These are phyloP conservation scores for Fusarium fracticaudum DNA, from an alignment of 2,329 filamentous ascomycete genomes.

Conservation along the genomic window DNA sequence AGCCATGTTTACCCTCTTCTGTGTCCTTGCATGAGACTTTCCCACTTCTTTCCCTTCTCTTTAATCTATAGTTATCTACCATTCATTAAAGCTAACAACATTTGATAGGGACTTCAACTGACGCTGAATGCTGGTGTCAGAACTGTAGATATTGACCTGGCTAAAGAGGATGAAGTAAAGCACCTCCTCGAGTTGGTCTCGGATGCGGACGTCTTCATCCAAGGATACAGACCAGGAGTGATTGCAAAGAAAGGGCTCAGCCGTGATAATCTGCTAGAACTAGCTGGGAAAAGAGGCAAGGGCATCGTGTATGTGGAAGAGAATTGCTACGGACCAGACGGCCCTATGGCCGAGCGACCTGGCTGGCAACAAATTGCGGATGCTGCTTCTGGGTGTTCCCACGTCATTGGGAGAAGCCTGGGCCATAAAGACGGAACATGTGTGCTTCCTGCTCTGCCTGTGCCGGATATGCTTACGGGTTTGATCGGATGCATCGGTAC, in stretches of 20 bases:
- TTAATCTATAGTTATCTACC: accelerated
- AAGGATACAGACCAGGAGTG: neutral
- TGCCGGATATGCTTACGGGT: neutral
- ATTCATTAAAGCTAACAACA: neutral
- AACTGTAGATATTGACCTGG: neutral
- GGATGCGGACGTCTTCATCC: neutral
- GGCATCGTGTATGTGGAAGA: neutral
- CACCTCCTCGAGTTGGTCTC: neutral
- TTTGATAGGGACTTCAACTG: neutral
- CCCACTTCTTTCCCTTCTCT: accelerated
- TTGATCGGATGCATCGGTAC: neutral
- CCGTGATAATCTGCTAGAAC: neutral
- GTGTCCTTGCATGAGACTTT: accelerated
- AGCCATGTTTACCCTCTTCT: neutral
- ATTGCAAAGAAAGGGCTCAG: neutral
- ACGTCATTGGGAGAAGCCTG: neutral
- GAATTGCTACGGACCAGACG: neutral
- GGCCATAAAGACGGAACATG: neutral
- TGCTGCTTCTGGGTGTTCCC: neutral
- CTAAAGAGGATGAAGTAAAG: neutral
- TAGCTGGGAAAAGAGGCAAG: neutral
- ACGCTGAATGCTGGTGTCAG: neutral
- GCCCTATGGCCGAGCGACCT: neutral
- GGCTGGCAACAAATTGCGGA: neutral
- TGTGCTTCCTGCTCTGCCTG: neutral